Percentiles rank a stretch among this genome's conserved stretches.
Conservation (phyloP, 306 rosid species). For the Gleditsia sinensis region DNA sequence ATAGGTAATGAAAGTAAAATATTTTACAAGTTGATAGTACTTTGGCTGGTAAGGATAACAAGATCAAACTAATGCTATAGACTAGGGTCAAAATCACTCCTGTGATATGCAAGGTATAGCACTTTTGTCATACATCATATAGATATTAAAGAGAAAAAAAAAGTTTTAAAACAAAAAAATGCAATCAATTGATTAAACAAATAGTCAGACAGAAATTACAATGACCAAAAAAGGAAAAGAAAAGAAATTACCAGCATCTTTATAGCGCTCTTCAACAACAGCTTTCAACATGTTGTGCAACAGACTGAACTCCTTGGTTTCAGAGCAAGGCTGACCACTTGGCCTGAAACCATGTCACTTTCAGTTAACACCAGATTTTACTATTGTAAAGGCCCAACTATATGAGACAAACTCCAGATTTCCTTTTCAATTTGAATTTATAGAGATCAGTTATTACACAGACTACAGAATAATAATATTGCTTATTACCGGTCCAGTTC, state of each 20-base stretch:
- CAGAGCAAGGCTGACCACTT: slow-evolving; percentile 80
- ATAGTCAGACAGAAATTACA: background rate
- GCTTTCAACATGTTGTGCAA: slow-evolving; percentile 92
- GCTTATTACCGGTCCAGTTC: slow-evolving; percentile 75
- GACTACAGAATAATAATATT: background rate
- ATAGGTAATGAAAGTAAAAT: background rate
- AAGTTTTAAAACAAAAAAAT: background rate
- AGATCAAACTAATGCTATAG: slow-evolving; percentile 5
- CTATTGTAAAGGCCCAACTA: background rate
- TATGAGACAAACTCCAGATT: slow-evolving; percentile 19
- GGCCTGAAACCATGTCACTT: slow-evolving; percentile 63
- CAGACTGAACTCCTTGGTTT: slow-evolving; percentile 83
- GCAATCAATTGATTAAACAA: slow-evolving; percentile 1
- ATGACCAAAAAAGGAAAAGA: no score
- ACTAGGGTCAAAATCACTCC: slow-evolving; percentile 1
- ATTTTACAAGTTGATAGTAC: background rate
- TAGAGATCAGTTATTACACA: no score
- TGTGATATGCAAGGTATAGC: slow-evolving; percentile 2
- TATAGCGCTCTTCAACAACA: slow-evolving; percentile 89
- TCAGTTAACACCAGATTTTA: slow-evolving; percentile 21
- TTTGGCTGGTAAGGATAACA: background rate
- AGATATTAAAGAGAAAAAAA: background rate
- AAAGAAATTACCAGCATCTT: slow-evolving; percentile 91
- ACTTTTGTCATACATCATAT: background rate
- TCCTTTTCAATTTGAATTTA: background rate